phyloP scores from a whole-genome alignment of 768 basidiomycete species.

The Tylopilus sp. region DNA sequence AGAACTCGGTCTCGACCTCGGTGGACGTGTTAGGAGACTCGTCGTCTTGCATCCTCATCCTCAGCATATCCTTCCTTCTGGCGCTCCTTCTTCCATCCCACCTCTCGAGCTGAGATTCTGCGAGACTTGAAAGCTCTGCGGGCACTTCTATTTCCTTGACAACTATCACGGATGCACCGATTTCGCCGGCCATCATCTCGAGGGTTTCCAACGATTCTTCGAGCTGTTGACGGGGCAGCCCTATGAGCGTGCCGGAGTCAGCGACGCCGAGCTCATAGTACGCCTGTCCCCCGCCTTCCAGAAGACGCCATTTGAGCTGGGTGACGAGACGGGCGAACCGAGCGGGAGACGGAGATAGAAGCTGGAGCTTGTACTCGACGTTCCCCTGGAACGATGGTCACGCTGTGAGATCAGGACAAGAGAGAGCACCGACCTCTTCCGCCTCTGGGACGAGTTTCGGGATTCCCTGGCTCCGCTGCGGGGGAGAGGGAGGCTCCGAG shows the following conservation, averaged over 20 bases:
- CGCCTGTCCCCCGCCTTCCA: constrained; percentile 80
- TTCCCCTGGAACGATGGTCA: constrained; percentile 53
- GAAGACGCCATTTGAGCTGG: constrained; percentile 92
- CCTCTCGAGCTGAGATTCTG: constrained; percentile 28
- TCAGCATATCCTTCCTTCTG: constrained; percentile 33
- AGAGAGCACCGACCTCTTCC: constrained; percentile 46
- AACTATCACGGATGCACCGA: constrained; percentile 88
- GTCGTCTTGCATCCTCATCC: constrained; percentile 26
- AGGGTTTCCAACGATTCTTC: constrained; percentile 82
- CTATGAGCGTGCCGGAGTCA: constrained; percentile 85
- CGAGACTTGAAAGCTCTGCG: constrained; percentile 40
- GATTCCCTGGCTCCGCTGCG: constrained; percentile 33
- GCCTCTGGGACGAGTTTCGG: constrained; percentile 75
- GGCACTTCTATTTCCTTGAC: constrained; percentile 86
- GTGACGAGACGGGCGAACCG: constrained; percentile 86
- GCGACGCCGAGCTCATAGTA: constrained; percentile 83
- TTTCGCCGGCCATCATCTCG: constrained; percentile 91
- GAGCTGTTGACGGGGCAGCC: constrained; percentile 69
- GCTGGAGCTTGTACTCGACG: constrained; percentile 92
- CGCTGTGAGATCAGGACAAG: background rate
- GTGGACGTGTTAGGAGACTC: constrained; percentile 36
- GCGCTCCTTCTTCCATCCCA: constrained; percentile 39
- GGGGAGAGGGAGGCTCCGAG: constrained; percentile 46
- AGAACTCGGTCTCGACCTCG: constrained; percentile 38
- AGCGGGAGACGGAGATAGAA: constrained; percentile 70